A percentile compares a stretch with the other conserved stretches of the same genome.
Conservation (phyloP, 108 stramenopile species). For the Cyclotella choctawhatcheeana region DNA sequence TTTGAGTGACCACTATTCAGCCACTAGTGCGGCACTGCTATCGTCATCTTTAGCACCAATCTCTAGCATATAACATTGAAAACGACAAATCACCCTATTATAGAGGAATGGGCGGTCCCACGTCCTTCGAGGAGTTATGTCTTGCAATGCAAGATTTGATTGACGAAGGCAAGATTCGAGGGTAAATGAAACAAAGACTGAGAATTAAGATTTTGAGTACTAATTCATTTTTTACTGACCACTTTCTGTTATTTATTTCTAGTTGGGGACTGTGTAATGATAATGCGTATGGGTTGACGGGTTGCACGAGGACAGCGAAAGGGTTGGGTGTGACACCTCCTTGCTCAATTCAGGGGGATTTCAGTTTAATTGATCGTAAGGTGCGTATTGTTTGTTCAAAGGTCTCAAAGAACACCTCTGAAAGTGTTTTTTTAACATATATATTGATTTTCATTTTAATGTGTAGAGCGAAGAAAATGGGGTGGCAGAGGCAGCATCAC, state of each 20-base stretch:
- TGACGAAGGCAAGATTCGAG: constrained; percentile 84
- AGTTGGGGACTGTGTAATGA: constrained; percentile 93
- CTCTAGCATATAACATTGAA: constrained; percentile 73
- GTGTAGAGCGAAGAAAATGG: constrained; percentile 88
- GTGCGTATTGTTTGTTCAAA: background rate
- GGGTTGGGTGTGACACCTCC: constrained; percentile 83
- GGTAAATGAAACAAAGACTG: no score
- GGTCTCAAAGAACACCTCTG: background rate
- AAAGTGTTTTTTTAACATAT: background rate
- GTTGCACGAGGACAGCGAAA: constrained; percentile 79
- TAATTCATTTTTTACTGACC: no score
- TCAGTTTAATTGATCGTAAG: constrained; percentile 83
- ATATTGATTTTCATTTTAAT: no score
- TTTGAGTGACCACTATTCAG: no score
- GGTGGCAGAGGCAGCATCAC: constrained; percentile 88
- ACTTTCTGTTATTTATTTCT: no score
- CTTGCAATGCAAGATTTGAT: constrained; percentile 83
- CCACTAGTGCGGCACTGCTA: no score
- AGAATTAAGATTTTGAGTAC: no score
- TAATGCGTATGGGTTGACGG: constrained; percentile 90
- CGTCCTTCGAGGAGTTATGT: constrained; percentile 86
- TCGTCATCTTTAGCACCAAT: no score
- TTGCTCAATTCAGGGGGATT: constrained; percentile 85
- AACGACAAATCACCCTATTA: constrained; percentile 66
- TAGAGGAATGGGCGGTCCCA: constrained; percentile 68